A percentile compares a stretch with the other conserved stretches of the same genome.
Evolutionary conservation across 306 rosid species (phyloP).

Genomic region (Alnus glutinosa): DNA sequence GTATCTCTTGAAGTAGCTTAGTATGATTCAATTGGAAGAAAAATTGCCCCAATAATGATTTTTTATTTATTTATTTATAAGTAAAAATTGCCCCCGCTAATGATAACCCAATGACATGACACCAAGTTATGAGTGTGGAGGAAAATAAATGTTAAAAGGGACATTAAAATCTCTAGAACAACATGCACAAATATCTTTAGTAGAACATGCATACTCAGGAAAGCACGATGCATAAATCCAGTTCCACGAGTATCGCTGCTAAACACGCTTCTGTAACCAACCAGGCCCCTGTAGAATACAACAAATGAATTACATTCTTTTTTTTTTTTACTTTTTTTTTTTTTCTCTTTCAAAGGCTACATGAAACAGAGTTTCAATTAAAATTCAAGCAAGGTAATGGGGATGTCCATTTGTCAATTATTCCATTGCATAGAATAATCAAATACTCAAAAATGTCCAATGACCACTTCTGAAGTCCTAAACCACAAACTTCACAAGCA

Average conservation of each 20-base stretch:
- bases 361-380: not conserved
- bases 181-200: conserved; percentile 3
- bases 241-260: conserved; percentile 99
- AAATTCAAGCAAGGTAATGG: not conserved
- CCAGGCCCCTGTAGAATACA: conserved; percentile 80
- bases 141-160: not conserved
- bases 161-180: not conserved
- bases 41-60: not conserved
- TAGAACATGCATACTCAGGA: conserved; percentile 59
- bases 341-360: not conserved
- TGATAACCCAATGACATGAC: not conserved
- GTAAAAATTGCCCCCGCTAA: not conserved
- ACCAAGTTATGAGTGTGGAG: not conserved
- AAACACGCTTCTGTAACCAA: conserved; percentile 97
- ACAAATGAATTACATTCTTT: not conserved
- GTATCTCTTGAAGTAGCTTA: too few species aligned
- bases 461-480: not conserved
- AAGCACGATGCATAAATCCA: conserved; percentile 99
- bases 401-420: not conserved
- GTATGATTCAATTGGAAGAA: not conserved
- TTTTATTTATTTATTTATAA: too few species aligned
- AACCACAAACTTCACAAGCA: not conserved
- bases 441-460: too few species aligned
- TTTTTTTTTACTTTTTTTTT: not conserved
- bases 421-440: too few species aligned